phyloP scores from a whole-genome alignment of 2,329 filamentous ascomycete species.

The Aureobasidium sp. region DNA sequence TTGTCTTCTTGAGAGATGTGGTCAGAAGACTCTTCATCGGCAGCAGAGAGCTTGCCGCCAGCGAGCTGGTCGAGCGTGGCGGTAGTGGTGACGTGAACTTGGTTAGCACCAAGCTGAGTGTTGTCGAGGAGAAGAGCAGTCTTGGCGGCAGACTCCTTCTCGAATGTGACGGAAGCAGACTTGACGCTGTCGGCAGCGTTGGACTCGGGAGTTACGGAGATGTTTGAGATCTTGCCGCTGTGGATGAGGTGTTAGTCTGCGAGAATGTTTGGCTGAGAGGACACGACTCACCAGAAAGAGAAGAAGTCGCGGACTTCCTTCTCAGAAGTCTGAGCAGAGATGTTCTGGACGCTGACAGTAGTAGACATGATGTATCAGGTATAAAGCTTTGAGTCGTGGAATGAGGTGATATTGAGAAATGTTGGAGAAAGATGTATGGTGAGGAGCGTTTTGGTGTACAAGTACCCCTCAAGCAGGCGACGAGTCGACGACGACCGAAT shows the following conservation, averaged over 20 bases:
- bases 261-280: neutral
- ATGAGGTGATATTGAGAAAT: neutral
- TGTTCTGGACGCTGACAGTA: slow-evolving; percentile 85
- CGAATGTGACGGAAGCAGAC: slow-evolving; percentile 87
- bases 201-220: slow-evolving; percentile 63
- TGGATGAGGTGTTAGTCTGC: neutral
- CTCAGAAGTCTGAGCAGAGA: slow-evolving; percentile 73
- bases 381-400: neutral
- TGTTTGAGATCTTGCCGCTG: slow-evolving; percentile 83
- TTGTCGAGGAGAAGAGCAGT: slow-evolving; percentile 95
- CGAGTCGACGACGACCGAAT: neutral
- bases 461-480: neutral
- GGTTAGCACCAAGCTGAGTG: slow-evolving; percentile 73
- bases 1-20: slow-evolving; percentile 94
- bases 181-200: slow-evolving; percentile 56
- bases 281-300: slow-evolving; percentile 69
- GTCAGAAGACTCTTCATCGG: slow-evolving; percentile 50
- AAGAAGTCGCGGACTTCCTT: slow-evolving; percentile 96
- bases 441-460: neutral
- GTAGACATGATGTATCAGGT: slow-evolving; percentile 39
- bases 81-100: slow-evolving; percentile 72
- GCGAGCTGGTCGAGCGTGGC: slow-evolving; percentile 58
- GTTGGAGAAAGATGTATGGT: neutral
- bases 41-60: slow-evolving; percentile 52
- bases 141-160: slow-evolving; percentile 94